These are phyloP conservation scores for Daphne laureola DNA, from an alignment of 441 rosid species.

Conservation along the genomic window DNA sequence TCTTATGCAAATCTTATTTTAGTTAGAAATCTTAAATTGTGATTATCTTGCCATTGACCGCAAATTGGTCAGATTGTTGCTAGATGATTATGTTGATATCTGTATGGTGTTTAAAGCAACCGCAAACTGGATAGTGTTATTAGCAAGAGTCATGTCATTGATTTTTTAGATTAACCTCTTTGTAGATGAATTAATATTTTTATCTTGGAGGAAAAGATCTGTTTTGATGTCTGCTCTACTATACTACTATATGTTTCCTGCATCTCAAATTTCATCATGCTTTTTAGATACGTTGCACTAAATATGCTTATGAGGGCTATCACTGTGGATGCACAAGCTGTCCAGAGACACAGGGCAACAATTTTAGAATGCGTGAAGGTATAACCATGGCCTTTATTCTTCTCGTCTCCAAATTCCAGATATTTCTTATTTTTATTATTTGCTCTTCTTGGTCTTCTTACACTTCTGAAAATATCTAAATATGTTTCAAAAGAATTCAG, in stretches of 20 bases:
- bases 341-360: constrained; percentile 96
- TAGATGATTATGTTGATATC: too few relatives aligned
- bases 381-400: constrained; percentile 7
- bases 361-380: constrained; percentile 99
- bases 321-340: constrained; percentile 89
- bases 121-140: too few relatives aligned
- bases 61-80: too few relatives aligned
- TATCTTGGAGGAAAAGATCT: neutral
- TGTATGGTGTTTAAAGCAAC: too few relatives aligned
- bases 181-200: neutral
- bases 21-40: too few relatives aligned
- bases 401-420: too few relatives aligned
- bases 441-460: too few relatives aligned
- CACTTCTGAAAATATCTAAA: too few relatives aligned
- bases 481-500: too few relatives aligned
- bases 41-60: too few relatives aligned
- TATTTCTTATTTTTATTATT: too few relatives aligned
- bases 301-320: constrained; percentile 99
- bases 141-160: too few relatives aligned
- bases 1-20: neutral
- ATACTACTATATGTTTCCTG: constrained; percentile 2
- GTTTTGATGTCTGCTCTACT: constrained; percentile 1
- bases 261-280: constrained; percentile 3
- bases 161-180: neutral
- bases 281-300: constrained; percentile 87